phyloP scores from a whole-genome alignment of 768 basidiomycete species.

The Leucocoprinus birnbaumii region DNA sequence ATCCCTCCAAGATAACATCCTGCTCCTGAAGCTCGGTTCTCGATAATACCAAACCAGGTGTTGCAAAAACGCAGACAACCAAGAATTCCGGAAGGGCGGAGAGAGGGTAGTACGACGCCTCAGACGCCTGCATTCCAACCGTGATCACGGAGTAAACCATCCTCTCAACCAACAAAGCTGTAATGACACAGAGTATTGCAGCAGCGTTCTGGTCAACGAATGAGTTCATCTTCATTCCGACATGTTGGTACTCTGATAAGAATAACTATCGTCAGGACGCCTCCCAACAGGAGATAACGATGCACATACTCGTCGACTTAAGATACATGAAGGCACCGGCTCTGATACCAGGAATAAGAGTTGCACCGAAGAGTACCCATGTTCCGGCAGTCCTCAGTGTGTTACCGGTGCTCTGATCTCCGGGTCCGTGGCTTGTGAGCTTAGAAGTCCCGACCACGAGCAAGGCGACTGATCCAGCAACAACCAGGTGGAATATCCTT shows the following conservation, averaged over 20 bases:
- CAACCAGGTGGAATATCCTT: neutral
- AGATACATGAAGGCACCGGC: neutral
- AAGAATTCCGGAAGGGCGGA: constrained; percentile 36
- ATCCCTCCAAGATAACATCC: constrained; percentile 3
- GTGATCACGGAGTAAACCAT: constrained; percentile 34
- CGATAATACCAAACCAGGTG: constrained; percentile 32
- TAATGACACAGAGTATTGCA: constrained; percentile 28
- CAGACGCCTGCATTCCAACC: constrained; percentile 25
- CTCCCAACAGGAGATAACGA: neutral
- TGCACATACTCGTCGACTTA: neutral
- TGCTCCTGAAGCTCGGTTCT: constrained; percentile 20
- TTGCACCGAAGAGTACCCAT: neutral
- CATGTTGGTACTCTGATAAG: neutral
- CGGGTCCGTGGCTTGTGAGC: neutral
- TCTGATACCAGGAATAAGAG: neutral
- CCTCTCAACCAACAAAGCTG: constrained; percentile 34
- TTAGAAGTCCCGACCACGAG: neutral
- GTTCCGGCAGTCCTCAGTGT: neutral
- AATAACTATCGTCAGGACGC: neutral
- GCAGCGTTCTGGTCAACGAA: constrained; percentile 28
- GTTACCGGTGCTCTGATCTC: neutral
- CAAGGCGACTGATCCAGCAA: neutral
- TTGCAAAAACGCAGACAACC: constrained; percentile 29
- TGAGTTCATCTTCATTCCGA: neutral
- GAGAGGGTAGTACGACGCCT: constrained; percentile 40